A percentile compares a stretch with the other conserved stretches of the same genome.
Evolutionary conservation across 257 asterid species (phyloP).

Genomic region (Paulownia fortunei): DNA sequence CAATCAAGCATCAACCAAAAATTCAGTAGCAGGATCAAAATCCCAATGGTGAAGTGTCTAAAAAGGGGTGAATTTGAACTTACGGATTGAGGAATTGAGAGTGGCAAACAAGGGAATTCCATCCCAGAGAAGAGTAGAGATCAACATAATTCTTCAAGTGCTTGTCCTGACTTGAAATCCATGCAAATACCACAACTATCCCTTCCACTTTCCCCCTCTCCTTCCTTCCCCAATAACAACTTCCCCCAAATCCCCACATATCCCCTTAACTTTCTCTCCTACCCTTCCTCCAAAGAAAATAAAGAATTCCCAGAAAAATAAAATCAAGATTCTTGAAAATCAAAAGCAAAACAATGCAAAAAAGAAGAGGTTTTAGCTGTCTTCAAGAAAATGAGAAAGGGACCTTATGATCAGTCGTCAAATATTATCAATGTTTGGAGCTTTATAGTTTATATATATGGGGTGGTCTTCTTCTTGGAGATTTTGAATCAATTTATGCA

Average conservation of each 20-base stretch:
- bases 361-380: constrained; percentile 7
- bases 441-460: background rate
- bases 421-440: too few relatives aligned
- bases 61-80: constrained; percentile 31
- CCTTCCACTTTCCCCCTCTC: constrained; percentile 77
- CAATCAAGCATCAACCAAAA: background rate
- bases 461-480: background rate
- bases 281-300: background rate
- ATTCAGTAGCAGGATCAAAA: constrained; percentile 12
- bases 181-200: constrained; percentile 82
- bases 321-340: constrained; percentile 18
- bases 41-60: constrained; percentile 3
- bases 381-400: constrained; percentile 1
- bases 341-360: background rate
- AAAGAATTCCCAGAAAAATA: constrained; percentile 25
- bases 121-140: constrained; percentile 78
- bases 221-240: constrained; percentile 82
- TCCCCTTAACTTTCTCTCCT: background rate
- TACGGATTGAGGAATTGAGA: constrained; percentile 84
- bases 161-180: constrained; percentile 91
- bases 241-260: constrained; percentile 97
- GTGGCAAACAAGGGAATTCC: constrained; percentile 92
- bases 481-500: constrained; percentile 1
- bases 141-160: constrained; percentile 74
- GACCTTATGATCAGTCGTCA: too few relatives aligned